Base-by-base conservation (phyloP, 495 filamentous ascomycete genomes). In the Daldinia decipiens region DNA sequence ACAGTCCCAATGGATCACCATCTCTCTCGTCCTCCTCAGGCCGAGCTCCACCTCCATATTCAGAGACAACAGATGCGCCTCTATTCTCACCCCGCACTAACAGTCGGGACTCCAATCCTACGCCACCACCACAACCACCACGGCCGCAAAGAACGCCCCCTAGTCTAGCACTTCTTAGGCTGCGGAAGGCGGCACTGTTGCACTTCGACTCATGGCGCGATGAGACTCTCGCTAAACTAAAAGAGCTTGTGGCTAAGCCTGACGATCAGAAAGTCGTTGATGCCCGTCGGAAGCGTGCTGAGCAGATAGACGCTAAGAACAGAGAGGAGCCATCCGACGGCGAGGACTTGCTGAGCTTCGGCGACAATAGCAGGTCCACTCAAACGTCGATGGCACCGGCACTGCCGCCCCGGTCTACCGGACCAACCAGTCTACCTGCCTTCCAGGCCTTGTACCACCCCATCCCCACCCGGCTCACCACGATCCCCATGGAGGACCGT, bases 391-490 rank as follows among this genome's bases (percentile, higher is more conserved):
- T n/a, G n/a, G 12, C 12, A 3, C 21, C 29, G 7, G 12, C 39
- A 11, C 27, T 39, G 62, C 73, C 27, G 70, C 73, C 21, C 5
- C 52, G 32, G 59, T 73, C 17, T 76, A 45, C 39, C 62, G 24
- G 40, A 0, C 51, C 51, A 17, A 60, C 59, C 6, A 67, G 69
- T 36, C n/a, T 80, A 3, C 58, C 77, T 0, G 57, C 75, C 0
- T 79, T 85, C 21, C 80, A 82, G 62, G 32, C 55, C 6, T 57
- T 77, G 27, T 87, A 83, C 65, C 83, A 82, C 3, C 76, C 83
- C 2, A 82, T 87, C 45, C 77, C 83, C 3, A 87, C 82, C 0
- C 65, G 77, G 6, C 74, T 88, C 24, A 59, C 75, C 0, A 77
- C 76, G 2, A 73, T 84, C 63, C 66, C 80, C 1, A 45, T 78